Conservation (phyloP, 495 filamentous ascomycete species). For the Podospora anserina region DNA sequence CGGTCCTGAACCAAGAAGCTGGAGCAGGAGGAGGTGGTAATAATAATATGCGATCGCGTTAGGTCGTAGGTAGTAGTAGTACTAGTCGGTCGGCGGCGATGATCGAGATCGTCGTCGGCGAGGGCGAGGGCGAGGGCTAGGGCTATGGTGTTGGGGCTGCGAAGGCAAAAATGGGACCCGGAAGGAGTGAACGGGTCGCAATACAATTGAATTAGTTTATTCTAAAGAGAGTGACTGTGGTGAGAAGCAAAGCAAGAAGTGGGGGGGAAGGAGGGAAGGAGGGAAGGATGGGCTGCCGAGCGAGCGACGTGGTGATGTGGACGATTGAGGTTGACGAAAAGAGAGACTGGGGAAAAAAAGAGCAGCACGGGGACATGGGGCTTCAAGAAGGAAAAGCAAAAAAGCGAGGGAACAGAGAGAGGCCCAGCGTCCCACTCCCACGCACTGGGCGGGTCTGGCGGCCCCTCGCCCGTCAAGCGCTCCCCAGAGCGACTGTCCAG, state of each 20-base stretch:
- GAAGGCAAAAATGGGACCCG: constrained; percentile 34
- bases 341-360: constrained; percentile 31
- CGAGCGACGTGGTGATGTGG: constrained; percentile 32
- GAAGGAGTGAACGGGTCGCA: constrained; percentile 40
- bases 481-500: constrained; percentile 5
- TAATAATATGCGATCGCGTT: background rate
- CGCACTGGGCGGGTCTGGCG: constrained; percentile 21
- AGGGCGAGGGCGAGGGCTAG: constrained; percentile 3
- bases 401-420: constrained; percentile 23
- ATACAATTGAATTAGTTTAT: constrained; percentile 24
- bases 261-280: constrained; percentile 25
- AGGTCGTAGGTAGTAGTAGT: background rate
- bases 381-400: constrained; percentile 35
- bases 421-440: constrained; percentile 16
- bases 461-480: constrained; percentile 15
- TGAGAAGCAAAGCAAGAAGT: constrained; percentile 37
- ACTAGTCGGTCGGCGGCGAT: background rate
- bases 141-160: constrained; percentile 20
- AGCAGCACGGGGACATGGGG: constrained; percentile 35
- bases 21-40: constrained; percentile 28
- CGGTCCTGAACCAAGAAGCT: constrained; percentile 31
- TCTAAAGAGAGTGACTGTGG: constrained; percentile 46
- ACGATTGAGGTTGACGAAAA: constrained; percentile 35
- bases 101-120: constrained; percentile 6
- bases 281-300: constrained; percentile 28